Evolutionary conservation across 108 stramenopile genomes (phyloP).

Genomic region (Skeletonema potamos): DNA sequence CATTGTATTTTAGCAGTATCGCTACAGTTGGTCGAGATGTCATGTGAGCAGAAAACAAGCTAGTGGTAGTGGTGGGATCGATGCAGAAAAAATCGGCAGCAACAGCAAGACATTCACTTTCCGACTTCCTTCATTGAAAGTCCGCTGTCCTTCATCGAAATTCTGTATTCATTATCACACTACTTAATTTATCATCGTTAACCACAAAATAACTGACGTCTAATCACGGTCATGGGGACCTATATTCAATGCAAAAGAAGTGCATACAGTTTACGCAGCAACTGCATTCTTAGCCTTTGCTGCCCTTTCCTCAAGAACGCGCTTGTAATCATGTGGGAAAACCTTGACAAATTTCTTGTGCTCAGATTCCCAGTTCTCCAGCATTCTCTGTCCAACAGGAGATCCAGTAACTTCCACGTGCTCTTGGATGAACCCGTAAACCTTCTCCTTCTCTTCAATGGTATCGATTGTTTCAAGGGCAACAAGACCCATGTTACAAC

Average conservation of each 20-base stretch:
- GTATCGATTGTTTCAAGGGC: conserved; percentile 81
- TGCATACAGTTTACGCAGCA: neutral
- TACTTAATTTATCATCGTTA: conserved; percentile 2
- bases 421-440: conserved; percentile 89
- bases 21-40: no score
- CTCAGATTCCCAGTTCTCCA: conserved; percentile 85
- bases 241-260: neutral
- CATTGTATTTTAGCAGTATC: no score
- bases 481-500: conserved; percentile 98
- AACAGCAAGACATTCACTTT: neutral
- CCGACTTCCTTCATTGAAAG: neutral
- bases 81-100: neutral
- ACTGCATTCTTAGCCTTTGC: conserved; percentile 34
- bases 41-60: no score
- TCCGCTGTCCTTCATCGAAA: neutral
- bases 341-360: conserved; percentile 92
- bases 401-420: conserved; percentile 89
- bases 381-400: conserved; percentile 77
- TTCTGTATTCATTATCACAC: neutral
- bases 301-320: conserved; percentile 80
- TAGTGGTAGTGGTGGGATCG: no score
- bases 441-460: conserved; percentile 78
- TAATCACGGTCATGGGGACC: neutral
- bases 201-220: neutral
- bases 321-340: conserved; percentile 96